These are phyloP conservation scores for Metarhizium brunneum DNA, from an alignment of 2,329 filamentous ascomycete genomes.

Conservation along the genomic window DNA sequence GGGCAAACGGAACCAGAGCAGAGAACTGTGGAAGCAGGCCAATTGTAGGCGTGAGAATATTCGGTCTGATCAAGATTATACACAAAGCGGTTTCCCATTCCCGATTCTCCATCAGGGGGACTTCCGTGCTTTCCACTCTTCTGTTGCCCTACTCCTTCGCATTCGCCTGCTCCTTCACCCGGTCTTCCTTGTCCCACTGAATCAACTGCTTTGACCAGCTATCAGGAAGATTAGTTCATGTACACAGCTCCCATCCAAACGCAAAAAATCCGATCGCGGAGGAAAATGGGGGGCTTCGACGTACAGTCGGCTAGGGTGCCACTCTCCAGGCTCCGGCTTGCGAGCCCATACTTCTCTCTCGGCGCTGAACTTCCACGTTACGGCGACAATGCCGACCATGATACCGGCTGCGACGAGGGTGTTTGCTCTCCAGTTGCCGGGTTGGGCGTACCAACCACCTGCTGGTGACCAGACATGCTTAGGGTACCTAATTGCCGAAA, in stretches of 20 bases:
- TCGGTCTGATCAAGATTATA: constrained; percentile 6
- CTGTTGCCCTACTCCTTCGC: constrained; percentile 15
- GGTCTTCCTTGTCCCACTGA: constrained; percentile 35
- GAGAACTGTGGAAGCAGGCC: not conserved
- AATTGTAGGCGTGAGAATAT: not conserved
- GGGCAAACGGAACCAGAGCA: not conserved
- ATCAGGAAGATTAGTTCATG: constrained; percentile 2
- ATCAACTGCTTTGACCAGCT: constrained; percentile 38
- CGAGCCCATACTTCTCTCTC: constrained; percentile 62
- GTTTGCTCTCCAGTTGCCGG: constrained; percentile 90
- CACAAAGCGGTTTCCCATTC: constrained; percentile 2
- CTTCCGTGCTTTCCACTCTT: not conserved
- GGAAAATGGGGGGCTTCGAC: constrained; percentile 21
- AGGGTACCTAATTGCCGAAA: constrained; percentile 58
- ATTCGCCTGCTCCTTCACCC: constrained; percentile 22
- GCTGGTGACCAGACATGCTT: constrained; percentile 99
- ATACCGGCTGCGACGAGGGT: constrained; percentile 66
- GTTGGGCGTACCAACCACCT: constrained; percentile 95
- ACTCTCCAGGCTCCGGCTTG: constrained; percentile 68
- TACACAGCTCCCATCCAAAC: not conserved
- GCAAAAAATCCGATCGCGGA: no score
- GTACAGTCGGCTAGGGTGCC: constrained; percentile 79
- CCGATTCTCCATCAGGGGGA: not conserved
- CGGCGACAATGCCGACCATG: constrained; percentile 57
- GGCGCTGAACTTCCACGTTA: constrained; percentile 65